These are phyloP conservation scores for Fusarium continuum DNA, from an alignment of 2,329 filamentous ascomycete species.

Conservation along the genomic window DNA sequence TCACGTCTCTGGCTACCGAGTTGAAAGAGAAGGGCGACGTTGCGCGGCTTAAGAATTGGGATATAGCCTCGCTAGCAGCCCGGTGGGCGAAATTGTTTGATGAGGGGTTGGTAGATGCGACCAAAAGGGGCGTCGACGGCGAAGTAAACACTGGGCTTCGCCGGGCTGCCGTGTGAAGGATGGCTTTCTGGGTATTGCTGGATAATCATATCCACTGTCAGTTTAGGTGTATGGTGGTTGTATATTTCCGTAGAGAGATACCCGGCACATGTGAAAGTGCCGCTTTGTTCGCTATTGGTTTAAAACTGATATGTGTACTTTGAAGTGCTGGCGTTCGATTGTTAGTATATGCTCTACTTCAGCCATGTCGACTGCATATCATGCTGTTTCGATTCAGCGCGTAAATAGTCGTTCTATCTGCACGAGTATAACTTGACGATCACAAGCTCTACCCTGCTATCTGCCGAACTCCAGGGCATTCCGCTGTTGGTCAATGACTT, in stretches of 20 bases:
- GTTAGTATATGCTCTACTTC: no score
- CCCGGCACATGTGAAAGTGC: background rate
- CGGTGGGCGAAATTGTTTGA: constrained; percentile 50
- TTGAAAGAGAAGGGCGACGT: constrained; percentile 36
- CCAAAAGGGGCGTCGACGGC: constrained; percentile 37
- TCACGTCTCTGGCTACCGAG: constrained; percentile 76
- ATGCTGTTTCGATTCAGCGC: no score
- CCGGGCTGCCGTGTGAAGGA: background rate
- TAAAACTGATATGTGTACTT: background rate
- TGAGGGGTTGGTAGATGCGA: constrained; percentile 44
- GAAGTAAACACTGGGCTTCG: constrained; percentile 23
- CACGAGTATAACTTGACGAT: no score
- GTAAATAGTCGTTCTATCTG: no score
- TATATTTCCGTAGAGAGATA: background rate
- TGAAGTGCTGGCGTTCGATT: background rate
- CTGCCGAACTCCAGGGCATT: no score
- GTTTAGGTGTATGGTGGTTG: background rate
- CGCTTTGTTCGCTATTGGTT: background rate
- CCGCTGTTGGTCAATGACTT: no score
- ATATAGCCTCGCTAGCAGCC: constrained; percentile 44
- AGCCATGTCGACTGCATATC: no score
- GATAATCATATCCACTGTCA: background rate
- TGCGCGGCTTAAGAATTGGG: constrained; percentile 31
- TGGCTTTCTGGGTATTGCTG: no score
- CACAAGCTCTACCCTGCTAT: no score